Base-by-base conservation (phyloP, 352 stramenopile species). In the Globisporangium parvum region DNA sequence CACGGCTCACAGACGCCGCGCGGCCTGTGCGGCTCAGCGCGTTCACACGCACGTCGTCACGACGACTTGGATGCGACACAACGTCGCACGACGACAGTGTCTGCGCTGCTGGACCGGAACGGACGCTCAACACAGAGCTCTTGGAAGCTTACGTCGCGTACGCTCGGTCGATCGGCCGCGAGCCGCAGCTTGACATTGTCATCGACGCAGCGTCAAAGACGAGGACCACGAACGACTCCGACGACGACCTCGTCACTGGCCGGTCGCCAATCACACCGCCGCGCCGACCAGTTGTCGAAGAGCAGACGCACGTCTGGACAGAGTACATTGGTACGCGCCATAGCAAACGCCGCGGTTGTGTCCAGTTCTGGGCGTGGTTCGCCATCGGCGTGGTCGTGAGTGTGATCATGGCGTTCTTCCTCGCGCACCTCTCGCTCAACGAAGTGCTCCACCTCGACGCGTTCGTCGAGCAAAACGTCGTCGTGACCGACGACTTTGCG, bases 141-240 rank as follows among this genome's bases (percentile, higher is more conserved):
- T 66, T 98, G 47, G 93, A 99, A 66, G 95, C 95, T 24, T 96
- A 96, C 65, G 70, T 98, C 5, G 81, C 96, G 24, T 98, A 98
- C 69, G 79, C 98, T 54, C 92, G 85, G 55, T 87, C 95, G 37
- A 91, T 97, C 63, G 85, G 78, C 2, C 73, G 90, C 44, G 68
- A 81, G 53, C 77, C 77, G 1, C 75, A 82, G 47, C 87, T 99
- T 63, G 80, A 93, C 2, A 91, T 97, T 2, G 84, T 77, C 45
- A 67, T 89, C 75, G 71, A 78, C 85, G 51, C 79, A 52, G 28
- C 28, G 57, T 97, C 76, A 77, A 77, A 77, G 26, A 60, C 17
- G 60, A 98, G 75, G 72, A 81, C 71, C 40, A 67, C 18, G 55
- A 56, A 1, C 28, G 62, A 68, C 10, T 51, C 68, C 47, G 62